Base-by-base conservation (phyloP, 2,329 filamentous ascomycete species). In the Orbilia brochopaga region DNA sequence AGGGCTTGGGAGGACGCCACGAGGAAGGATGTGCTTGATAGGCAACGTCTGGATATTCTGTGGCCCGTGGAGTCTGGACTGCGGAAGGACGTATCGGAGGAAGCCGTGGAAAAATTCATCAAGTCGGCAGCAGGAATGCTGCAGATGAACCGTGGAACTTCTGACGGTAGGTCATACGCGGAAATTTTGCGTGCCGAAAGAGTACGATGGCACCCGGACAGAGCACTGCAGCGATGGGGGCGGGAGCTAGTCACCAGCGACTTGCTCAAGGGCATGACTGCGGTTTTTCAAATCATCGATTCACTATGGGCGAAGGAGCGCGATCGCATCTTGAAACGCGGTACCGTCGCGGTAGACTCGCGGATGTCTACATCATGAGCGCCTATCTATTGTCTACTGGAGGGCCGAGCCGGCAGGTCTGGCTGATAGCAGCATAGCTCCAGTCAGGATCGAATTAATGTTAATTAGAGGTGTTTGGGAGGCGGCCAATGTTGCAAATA, bases 141-240 rank as follows among this genome's bases (percentile, higher is more conserved):
- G n/a, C 76, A 73, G 4, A n/a, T n/a, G n/a, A n/a, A 27, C 35
- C 64, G 74, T 54, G 75, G 73, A n/a, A 70, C 50, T n/a, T 6
- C 52, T 5, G 58, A 69, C 35, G 61, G 30, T n/a, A 75, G 73
- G 8, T 80, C 82, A 65, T 67, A 66, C 40, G 17, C 51, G 15
- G 81, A 83, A 50, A 78, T 84, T 3, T 82, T 97, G 58, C 96
- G 96, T 80, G 82, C 86, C 3, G 94, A 99, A 81, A 86, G 94
- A 57, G 88, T 97, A 17, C 85, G 92, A 15, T 99, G 94, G 94
- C 94, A 99, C 81, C 94, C 94, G 2, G 94, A 99, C 81, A 99
- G 97, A 83, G 90, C 97, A 63, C 91, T 97, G 82, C 94, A 97
- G 81, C 86, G 87, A 59, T 88, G 96, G 70, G 90, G 91, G 1